These are phyloP conservation scores for Globisporangium cylindrosporum DNA, from an alignment of 352 stramenopile genomes.

Conservation along the genomic window DNA sequence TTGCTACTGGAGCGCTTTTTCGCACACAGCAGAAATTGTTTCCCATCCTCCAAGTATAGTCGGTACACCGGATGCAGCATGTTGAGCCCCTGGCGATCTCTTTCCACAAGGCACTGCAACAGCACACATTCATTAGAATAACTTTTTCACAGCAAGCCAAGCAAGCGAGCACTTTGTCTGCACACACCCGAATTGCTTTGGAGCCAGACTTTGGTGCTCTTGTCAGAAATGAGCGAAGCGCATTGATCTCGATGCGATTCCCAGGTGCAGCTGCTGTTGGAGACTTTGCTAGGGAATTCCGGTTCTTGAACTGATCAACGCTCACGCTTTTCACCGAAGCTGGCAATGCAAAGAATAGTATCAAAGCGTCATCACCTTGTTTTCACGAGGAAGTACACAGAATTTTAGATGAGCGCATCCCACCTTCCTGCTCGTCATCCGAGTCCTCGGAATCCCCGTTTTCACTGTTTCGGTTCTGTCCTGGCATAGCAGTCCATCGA, in stretches of 20 bases:
- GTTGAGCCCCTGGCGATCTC: conserved; percentile 47
- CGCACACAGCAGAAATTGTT: conserved; percentile 49
- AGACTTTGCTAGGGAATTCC: not conserved
- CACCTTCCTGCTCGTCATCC: not conserved
- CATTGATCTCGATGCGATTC: conserved; percentile 24
- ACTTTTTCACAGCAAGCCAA: not conserved
- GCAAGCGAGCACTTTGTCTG: not conserved
- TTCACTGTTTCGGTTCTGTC: not conserved
- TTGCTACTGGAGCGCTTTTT: conserved; percentile 54
- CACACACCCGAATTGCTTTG: conserved; percentile 31
- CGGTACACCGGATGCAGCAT: conserved; percentile 53
- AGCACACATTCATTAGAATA: not conserved
- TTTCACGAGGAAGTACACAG: not conserved
- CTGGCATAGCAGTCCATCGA: not conserved
- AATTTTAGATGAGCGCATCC: not conserved
- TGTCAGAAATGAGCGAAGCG: conserved; percentile 38
- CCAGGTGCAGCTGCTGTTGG: not conserved
- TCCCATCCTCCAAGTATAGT: conserved; percentile 46
- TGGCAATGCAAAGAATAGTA: not conserved
- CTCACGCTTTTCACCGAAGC: not conserved
- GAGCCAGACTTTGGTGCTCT: conserved; percentile 23
- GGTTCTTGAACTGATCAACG: not conserved
- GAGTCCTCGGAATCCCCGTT: not conserved
- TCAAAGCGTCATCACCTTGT: too few species aligned
- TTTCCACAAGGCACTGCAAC: conserved; percentile 49